Percentiles rank a stretch among this genome's conserved stretches.
Evolutionary conservation across 2,329 filamentous ascomycete genomes (phyloP).

Genomic region (Xylaria sp.): DNA sequence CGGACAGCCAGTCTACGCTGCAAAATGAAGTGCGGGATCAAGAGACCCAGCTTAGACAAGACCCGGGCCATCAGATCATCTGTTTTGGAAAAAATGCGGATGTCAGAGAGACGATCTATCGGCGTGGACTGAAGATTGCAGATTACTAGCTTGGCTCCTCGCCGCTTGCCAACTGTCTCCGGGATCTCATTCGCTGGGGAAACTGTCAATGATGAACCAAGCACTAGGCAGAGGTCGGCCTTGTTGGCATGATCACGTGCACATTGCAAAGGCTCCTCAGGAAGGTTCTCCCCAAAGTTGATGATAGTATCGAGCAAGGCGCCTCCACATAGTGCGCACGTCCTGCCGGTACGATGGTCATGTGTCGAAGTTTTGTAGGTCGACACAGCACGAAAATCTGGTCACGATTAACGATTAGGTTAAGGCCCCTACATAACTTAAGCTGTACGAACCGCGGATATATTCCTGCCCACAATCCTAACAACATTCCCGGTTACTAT

Average conservation of each 20-base stretch:
- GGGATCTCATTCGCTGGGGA: conserved; percentile 50
- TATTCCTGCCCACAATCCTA: conserved; percentile 52
- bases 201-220: conserved; percentile 53
- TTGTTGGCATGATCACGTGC: conserved; percentile 47
- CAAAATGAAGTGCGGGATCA: conserved; percentile 48
- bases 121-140: conserved; percentile 55
- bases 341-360: conserved; percentile 54
- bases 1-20: conserved; percentile 42
- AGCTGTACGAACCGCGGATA: conserved; percentile 45
- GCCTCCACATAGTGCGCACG: conserved; percentile 48
- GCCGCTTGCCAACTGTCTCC: conserved; percentile 41
- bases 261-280: conserved; percentile 39
- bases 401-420: neutral
- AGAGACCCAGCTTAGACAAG: conserved; percentile 47
- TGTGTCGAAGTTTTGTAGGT: conserved; percentile 49
- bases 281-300: conserved; percentile 51
- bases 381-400: conserved; percentile 53
- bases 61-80: conserved; percentile 49
- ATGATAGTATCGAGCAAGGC: conserved; percentile 51
- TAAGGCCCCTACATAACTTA: neutral
- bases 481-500: conserved; percentile 54
- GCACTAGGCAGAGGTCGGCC: conserved; percentile 52
- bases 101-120: conserved; percentile 42
- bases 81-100: conserved; percentile 45
- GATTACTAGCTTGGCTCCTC: conserved; percentile 46